A percentile compares a stretch with the other conserved stretches of the same genome.
These are phyloP conservation scores for Auricularia sp. DNA, from an alignment of 768 basidiomycete species.

Conservation along the genomic window DNA sequence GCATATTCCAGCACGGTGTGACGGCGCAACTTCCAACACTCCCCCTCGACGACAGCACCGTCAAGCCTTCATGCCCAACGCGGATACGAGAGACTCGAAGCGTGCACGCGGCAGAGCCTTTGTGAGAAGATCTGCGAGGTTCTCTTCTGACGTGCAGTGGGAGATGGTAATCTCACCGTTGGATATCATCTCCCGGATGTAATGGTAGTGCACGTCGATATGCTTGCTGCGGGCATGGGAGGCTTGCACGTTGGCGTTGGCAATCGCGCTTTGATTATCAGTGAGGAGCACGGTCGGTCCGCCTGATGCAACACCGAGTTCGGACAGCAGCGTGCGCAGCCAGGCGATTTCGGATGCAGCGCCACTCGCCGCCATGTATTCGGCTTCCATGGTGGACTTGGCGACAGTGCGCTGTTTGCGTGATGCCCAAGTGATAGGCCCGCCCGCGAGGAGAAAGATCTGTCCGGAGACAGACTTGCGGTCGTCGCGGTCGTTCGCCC, in stretches of 20 bases:
- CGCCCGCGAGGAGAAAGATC: slow-evolving; percentile 11
- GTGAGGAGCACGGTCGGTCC: slow-evolving; percentile 7
- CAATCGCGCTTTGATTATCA: slow-evolving; percentile 31
- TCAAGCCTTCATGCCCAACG: not conserved
- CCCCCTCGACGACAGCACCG: slow-evolving; percentile 3
- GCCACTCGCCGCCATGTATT: slow-evolving; percentile 10
- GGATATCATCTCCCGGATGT: no score
- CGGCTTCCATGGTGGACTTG: slow-evolving; percentile 10
- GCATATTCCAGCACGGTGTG: no score
- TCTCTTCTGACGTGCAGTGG: slow-evolving; percentile 25
- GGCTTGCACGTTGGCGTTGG: slow-evolving; percentile 22
- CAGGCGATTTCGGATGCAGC: slow-evolving; percentile 11
- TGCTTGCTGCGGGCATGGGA: slow-evolving; percentile 32
- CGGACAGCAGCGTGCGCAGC: slow-evolving; percentile 6
- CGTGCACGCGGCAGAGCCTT: slow-evolving; percentile 22
- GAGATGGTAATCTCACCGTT: no score
- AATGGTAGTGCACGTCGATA: slow-evolving; percentile 32
- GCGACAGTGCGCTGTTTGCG: not conserved
- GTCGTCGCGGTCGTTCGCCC: slow-evolving; percentile 14
- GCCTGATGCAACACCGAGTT: no score
- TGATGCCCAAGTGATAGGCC: slow-evolving; percentile 11
- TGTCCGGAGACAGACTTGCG: slow-evolving; percentile 15
- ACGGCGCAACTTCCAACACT: slow-evolving; percentile 8
- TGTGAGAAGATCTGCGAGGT: slow-evolving; percentile 31
- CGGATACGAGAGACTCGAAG: not conserved